Conservation (phyloP, 192 early-diverging fungal genomes). For the Entophlyctis helioformis region DNA sequence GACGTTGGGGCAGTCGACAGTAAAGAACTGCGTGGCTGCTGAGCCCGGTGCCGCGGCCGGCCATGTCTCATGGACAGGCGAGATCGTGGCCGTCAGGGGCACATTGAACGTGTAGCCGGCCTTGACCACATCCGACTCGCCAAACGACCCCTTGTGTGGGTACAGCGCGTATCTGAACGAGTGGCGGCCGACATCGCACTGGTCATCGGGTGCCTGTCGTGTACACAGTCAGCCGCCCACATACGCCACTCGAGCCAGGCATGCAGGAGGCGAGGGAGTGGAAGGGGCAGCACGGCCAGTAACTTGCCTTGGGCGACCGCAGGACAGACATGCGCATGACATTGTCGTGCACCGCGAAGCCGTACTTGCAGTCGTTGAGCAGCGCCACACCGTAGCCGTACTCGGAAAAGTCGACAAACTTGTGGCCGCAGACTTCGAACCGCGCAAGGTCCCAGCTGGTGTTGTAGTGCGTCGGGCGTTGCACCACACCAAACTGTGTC, state of each 20-base stretch:
- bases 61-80: constrained; percentile 11
- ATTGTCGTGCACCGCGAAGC: constrained; percentile 72
- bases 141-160: constrained; percentile 75
- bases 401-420: constrained; percentile 94
- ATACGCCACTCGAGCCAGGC: too few species aligned
- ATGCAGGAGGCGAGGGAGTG: too few species aligned
- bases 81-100: constrained; percentile 43
- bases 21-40: constrained; percentile 9
- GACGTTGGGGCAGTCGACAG: constrained; percentile 41
- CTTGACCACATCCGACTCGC: constrained; percentile 72
- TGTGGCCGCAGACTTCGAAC: constrained; percentile 96
- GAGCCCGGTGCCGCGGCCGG: neutral
- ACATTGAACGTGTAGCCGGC: constrained; percentile 87
- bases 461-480: constrained; percentile 91
- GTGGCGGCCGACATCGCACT: constrained; percentile 50
- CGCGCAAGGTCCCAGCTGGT: constrained; percentile 81
- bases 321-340: constrained; percentile 74
- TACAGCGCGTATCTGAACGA: constrained; percentile 81
- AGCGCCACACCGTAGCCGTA: constrained; percentile 89
- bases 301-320: constrained; percentile 69
- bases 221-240: constrained; percentile 10
- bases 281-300: too few species aligned
- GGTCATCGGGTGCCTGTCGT: constrained; percentile 60
- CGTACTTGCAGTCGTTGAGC: constrained; percentile 96
- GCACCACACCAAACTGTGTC: constrained; percentile 84